phyloP scores from a whole-genome alignment of 106 monocot genomes.

The Acanthochlamys bracteata region DNA sequence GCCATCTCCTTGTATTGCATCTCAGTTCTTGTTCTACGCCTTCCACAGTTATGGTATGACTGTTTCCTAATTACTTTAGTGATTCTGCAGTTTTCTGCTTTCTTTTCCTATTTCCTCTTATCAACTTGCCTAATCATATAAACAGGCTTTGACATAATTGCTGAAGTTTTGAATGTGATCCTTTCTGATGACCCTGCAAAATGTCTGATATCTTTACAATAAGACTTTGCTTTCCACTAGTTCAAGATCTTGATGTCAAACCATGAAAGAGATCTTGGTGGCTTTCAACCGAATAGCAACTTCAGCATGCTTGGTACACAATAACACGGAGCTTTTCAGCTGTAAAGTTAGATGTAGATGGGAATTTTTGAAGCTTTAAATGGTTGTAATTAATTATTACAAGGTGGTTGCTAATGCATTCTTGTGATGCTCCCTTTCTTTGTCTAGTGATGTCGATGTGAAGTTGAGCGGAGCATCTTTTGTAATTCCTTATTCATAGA shows the following conservation, averaged over 20 bases:
- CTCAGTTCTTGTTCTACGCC: slow-evolving; percentile 21
- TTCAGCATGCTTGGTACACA: background rate
- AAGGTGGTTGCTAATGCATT: background rate
- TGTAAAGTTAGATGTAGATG: background rate
- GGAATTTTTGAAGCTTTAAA: background rate
- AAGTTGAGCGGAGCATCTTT: too few relatives aligned
- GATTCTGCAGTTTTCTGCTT: background rate
- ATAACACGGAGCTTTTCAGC: background rate
- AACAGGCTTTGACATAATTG: slow-evolving; percentile 1
- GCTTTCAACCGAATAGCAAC: background rate
- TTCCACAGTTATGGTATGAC: slow-evolving; percentile 4
- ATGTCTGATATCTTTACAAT: background rate
- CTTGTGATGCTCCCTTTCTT: background rate
- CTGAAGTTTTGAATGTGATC: background rate
- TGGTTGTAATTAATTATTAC: background rate
- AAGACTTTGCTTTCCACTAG: background rate
- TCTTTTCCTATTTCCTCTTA: background rate
- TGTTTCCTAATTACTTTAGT: background rate
- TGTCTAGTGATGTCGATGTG: too few relatives aligned
- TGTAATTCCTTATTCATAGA: too few relatives aligned
- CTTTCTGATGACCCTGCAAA: background rate
- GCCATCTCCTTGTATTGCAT: slow-evolving; percentile 20
- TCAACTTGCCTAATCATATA: background rate
- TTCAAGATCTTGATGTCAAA: background rate
- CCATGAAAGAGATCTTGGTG: background rate